Evolutionary conservation across 73 alveolate genomes (phyloP), one percentile per base, ranked within the genome.

Genomic region (Tetrahymena borealis): DNA sequence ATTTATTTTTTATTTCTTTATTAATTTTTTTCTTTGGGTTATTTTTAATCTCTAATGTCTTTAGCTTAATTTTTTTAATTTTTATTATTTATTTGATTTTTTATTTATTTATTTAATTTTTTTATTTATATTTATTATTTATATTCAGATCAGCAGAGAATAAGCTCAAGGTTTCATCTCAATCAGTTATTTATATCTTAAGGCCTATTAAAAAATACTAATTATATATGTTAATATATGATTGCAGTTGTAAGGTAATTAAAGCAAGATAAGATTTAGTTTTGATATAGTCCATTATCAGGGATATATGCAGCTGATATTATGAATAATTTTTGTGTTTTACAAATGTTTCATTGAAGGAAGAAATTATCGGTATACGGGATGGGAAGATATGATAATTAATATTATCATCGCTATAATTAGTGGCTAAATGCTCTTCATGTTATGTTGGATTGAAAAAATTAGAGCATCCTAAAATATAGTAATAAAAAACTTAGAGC

Each of bases 131-230:
- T 60, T 60, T 60, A 60, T 60, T 60, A 24, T 60, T 39, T 9
- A n/a, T n/a, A n/a, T n/a, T 39, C 9, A 60, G 38, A 60, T 60
- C 85, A 60, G 85, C 85, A 60, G 85, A 60, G 85, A 60, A 60
- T 60, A 60, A 60, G 85, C 85, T 60, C 85, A 60, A 60, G 85
- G 85, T 60, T 60, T 60, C 85, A 60, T 60, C 85, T 60, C 38
- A 60, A 60, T 60, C 38, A 60, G 16, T 11, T 4, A 24, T 35
- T 60, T 11, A 60, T 15, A 0, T 20, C 5, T n/a, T 1, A 1
- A 20, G 85, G 13, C 85, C 37, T 20, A 60, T n/a, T n/a, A 60
- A 60, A 60, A 60, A 60, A 60, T 60, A 60, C 85, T 60, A 60
- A 60, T 60, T 60, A 60, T 60, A 60, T 60, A 60, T 20, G 15